Evolutionary conservation across 768 basidiomycete genomes (phyloP), one percentile per base, ranked within the genome.

Genomic region (Suillus decipiens): DNA sequence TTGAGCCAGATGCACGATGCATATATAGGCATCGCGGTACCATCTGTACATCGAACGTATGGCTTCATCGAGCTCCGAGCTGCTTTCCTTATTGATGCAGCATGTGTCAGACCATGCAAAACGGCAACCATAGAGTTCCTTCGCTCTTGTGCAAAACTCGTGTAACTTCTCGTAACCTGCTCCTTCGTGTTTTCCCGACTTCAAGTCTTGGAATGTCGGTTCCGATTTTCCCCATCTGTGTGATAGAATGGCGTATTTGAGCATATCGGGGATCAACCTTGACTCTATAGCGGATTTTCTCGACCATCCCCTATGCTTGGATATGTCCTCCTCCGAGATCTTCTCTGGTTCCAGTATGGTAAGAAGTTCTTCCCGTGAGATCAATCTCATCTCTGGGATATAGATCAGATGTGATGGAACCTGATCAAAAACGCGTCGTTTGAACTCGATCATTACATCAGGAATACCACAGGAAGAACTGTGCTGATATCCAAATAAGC

Each of bases 1-100:
- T 47, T 48, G 43, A 24, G 57, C 41, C 6, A 68, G 50, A 51
- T 68, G 58, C 5, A 62, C 66, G 14, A 65, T 45, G 59, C 68
- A 68, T 45, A 68, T 45, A 37, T 65, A 37, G 17, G 66, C 63
- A 55, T 64, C 57, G 3, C 57, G 59, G 22, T 68, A 68, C 67
- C 67, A 68, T n/a, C 33, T 33, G 48, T 62, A 68, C 67, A 68
- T 68, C 14, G 67, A 68, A 12, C 61, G 64, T 24, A 68, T 64
- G 53, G 67, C 63, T 53, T 68, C 67, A 6, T 64, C 55, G 14
- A 68, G 63, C 17, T 68, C 67, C 5, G 67, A 48, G 48, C 67
- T 68, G 36, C 67, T 68, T 50, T 37, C 28, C 14, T 59, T 68
- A 59, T 68, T 61, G 31, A 67, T 64, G 33, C 67, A 68, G 24